phyloP scores from a whole-genome alignment of 192 early-diverging fungal genomes.

The Gonapodya sp. region DNA sequence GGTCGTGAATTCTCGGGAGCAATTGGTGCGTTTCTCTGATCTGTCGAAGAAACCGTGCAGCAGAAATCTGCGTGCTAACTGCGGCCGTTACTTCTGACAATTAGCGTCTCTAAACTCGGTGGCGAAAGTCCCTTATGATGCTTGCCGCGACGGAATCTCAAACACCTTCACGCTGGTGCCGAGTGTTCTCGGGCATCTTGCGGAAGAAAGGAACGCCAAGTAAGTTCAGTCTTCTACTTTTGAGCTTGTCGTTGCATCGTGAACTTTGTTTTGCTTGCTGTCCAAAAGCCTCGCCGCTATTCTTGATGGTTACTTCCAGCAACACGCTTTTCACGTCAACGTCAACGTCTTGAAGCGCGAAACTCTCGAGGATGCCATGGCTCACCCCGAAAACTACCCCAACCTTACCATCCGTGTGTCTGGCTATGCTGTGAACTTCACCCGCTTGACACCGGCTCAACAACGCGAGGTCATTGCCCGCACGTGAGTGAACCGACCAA shows the following conservation, averaged over 20 bases:
- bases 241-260: not conserved
- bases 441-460: slow-evolving; percentile 16
- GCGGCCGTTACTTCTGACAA: no score
- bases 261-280: not conserved
- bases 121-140: slow-evolving; percentile 15
- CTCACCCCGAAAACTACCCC: slow-evolving; percentile 21
- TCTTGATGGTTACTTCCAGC: slow-evolving; percentile 18
- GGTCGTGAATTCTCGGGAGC: slow-evolving; percentile 18
- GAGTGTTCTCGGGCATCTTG: slow-evolving; percentile 12
- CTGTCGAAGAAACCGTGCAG: not conserved
- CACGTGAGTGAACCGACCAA: no score
- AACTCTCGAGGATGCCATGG: slow-evolving; percentile 20
- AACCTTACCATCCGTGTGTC: slow-evolving; percentile 20
- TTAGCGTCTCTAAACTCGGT: slow-evolving; percentile 15
- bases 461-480: slow-evolving; percentile 20
- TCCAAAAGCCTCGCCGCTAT: slow-evolving; percentile 6
- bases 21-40: slow-evolving; percentile 8
- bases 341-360: slow-evolving; percentile 19
- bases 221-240: slow-evolving; percentile 6
- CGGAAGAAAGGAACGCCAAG: slow-evolving; percentile 16
- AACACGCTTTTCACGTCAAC: slow-evolving; percentile 18
- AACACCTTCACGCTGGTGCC: slow-evolving; percentile 20
- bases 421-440: slow-evolving; percentile 19
- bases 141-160: slow-evolving; percentile 20
- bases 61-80: not conserved